Conservation (phyloP, 2,329 filamentous ascomycete genomes). For the Monilinia fructicola region DNA sequence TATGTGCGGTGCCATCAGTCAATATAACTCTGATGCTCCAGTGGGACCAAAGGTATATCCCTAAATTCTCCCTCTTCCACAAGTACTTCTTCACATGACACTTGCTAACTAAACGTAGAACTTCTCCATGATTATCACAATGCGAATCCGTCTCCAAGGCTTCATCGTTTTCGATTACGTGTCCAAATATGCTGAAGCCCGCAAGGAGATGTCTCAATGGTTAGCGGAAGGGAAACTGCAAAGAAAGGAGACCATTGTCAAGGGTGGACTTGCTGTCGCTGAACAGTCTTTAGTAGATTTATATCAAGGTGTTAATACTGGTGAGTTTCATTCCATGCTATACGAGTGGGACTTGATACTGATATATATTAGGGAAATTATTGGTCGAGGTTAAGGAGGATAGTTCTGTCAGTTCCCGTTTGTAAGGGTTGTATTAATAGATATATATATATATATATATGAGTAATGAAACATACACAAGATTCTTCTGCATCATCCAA, state of each 20-base stretch:
- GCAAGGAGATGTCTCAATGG: slow-evolving; percentile 64
- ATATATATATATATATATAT: background rate
- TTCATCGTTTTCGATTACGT: slow-evolving; percentile 72
- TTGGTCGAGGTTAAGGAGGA: slow-evolving; percentile 53
- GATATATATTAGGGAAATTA: slow-evolving; percentile 47
- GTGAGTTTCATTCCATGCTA: slow-evolving; percentile 42
- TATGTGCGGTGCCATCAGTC: slow-evolving; percentile 68
- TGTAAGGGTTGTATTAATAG: slow-evolving; percentile 21
- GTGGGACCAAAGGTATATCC: slow-evolving; percentile 52
- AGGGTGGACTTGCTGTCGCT: slow-evolving; percentile 64
- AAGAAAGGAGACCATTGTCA: slow-evolving; percentile 68
- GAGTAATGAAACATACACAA: background rate
- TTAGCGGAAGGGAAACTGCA: slow-evolving; percentile 70
- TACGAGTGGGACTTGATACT: background rate
- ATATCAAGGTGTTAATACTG: slow-evolving; percentile 69
- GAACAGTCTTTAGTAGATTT: slow-evolving; percentile 63
- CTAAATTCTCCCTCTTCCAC: background rate
- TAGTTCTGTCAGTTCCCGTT: slow-evolving; percentile 21
- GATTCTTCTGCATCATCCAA: background rate
- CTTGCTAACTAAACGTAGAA: slow-evolving; percentile 43
- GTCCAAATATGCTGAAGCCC: slow-evolving; percentile 56
- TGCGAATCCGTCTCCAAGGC: slow-evolving; percentile 63
- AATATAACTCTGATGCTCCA: slow-evolving; percentile 61
- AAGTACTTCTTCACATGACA: background rate
- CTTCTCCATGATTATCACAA: slow-evolving; percentile 52